Conservation (phyloP, 345 rosid genomes). For the Eucalyptus shirleyi region DNA sequence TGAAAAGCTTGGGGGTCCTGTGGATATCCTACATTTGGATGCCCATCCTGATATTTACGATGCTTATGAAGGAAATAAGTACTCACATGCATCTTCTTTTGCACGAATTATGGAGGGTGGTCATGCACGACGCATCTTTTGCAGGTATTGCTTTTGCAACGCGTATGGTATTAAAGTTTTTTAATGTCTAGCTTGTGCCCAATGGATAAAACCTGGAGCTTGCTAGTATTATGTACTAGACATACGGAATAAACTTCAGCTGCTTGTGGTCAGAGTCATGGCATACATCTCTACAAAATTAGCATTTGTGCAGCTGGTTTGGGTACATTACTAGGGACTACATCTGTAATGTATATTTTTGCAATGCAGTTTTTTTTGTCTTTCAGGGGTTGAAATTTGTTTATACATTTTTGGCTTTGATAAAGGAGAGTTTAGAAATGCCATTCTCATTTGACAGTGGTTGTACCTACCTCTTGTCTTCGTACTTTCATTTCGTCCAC, state of each 20-base stretch:
- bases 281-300: not conserved
- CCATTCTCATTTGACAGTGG: not conserved
- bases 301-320: not conserved
- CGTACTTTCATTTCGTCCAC: not conserved
- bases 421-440: not conserved
- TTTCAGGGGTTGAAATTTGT: not conserved
- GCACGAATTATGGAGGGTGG: conserved; percentile 99
- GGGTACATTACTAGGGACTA: not conserved
- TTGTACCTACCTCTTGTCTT: not conserved
- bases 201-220: not conserved
- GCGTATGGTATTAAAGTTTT: not conserved
- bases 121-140: conserved; percentile 73
- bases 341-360: not conserved
- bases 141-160: conserved; percentile 39
- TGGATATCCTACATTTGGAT: conserved; percentile 93
- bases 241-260: not conserved
- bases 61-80: conserved; percentile 80
- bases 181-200: not conserved
- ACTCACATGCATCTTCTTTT: conserved; percentile 97
- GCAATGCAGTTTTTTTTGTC: not conserved
- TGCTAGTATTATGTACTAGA: not conserved
- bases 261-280: not conserved
- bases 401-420: not conserved
- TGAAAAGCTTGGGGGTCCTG: conserved; percentile 93
- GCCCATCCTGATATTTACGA: conserved; percentile 98